Conservation (phyloP, 192 early-diverging fungal genomes). For the Backusella australiensis region DNA sequence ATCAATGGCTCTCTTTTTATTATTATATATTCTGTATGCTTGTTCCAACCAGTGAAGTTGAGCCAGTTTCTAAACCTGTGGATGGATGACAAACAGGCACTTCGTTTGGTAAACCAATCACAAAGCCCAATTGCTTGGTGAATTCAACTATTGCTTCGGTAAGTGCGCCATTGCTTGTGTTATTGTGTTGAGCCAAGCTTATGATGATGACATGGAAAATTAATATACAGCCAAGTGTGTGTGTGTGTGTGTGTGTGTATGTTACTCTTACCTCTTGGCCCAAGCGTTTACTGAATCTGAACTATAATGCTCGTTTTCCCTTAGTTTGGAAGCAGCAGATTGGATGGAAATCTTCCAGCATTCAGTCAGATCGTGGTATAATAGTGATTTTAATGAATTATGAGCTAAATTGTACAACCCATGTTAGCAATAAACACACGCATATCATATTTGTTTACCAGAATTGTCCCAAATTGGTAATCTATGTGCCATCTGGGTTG, state of each 20-base stretch:
- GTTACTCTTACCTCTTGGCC: conserved; percentile 50
- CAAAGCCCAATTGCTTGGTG: conserved; percentile 56
- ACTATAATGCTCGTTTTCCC: conserved; percentile 81
- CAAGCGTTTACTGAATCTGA: conserved; percentile 81
- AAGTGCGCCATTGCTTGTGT: conserved; percentile 56
- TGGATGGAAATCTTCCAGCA: conserved; percentile 77
- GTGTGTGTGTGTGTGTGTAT: background rate
- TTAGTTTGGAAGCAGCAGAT: conserved; percentile 68
- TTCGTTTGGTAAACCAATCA: conserved; percentile 9
- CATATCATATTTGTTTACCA: background rate
- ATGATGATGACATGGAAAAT: background rate
- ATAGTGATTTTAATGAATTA: conserved; percentile 61
- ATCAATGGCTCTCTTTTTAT: background rate
- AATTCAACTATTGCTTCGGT: conserved; percentile 62
- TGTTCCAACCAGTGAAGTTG: background rate
- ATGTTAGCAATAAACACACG: background rate
- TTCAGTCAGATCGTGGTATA: conserved; percentile 71
- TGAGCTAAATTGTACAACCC: conserved; percentile 34
- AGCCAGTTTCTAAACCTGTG: background rate
- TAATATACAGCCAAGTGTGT: background rate
- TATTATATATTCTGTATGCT: background rate
- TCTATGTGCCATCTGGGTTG: conserved; percentile 68
- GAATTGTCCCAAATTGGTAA: conserved; percentile 79
- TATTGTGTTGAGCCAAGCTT: conserved; percentile 59
- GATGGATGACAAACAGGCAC: background rate